Evolutionary conservation across 352 stramenopile species (phyloP).

Genomic region (Phytopythium mirpurense): DNA sequence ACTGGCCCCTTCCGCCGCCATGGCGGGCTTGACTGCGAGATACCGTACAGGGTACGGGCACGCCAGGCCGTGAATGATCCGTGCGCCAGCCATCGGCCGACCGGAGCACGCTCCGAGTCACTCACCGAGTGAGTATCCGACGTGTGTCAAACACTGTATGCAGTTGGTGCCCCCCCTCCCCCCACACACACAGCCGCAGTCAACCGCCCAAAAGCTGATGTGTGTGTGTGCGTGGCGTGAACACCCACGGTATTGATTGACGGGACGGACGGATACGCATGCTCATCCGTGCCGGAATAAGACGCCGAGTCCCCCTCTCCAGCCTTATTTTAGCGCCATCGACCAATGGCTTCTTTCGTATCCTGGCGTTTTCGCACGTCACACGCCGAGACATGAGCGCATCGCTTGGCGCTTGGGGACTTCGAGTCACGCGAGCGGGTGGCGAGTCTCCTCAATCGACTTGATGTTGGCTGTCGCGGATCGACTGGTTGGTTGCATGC

Average conservation of each 20-base stretch:
- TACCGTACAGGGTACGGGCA: constrained; percentile 1
- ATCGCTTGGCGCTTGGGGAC: too few relatives aligned
- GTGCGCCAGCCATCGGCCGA: background rate
- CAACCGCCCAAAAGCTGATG: too few relatives aligned
- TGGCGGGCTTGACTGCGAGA: constrained; percentile 1
- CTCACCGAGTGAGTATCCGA: too few relatives aligned
- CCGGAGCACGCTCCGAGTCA: too few relatives aligned
- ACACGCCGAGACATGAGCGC: too few relatives aligned
- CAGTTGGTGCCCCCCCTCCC: too few relatives aligned
- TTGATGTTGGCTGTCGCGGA: background rate
- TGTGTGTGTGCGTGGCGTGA: background rate
- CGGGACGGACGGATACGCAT: background rate
- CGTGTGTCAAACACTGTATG: too few relatives aligned
- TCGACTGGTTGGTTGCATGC: too few relatives aligned
- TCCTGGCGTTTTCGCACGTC: background rate
- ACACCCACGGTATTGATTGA: too few relatives aligned
- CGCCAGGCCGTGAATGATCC: background rate
- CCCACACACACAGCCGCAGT: too few relatives aligned
- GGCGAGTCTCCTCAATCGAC: background rate
- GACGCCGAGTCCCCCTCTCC: constrained; percentile 2
- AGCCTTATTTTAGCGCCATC: background rate
- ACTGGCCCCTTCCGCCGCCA: constrained; percentile 8
- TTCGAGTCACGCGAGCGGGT: too few relatives aligned
- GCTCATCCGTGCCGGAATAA: background rate
- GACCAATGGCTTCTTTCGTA: background rate